Conservation (phyloP, 192 early-diverging fungal genomes). For the Jimgerdemannia lactiflua region DNA sequence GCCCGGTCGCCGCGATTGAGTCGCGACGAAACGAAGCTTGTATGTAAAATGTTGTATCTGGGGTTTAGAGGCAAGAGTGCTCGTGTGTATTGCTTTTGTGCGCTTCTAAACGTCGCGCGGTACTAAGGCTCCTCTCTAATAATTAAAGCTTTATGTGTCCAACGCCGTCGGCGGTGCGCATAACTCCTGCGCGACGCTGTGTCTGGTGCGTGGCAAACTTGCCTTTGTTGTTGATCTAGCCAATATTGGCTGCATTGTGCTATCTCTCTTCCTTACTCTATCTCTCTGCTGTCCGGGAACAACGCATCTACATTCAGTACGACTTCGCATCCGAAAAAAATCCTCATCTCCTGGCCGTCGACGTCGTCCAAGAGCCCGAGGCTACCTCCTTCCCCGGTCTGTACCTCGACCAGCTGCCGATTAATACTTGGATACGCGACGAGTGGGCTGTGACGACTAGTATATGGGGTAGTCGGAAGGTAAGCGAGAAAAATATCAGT, state of each 20-base stretch:
- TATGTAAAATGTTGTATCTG: constrained; percentile 4
- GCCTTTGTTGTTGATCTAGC: too few relatives aligned
- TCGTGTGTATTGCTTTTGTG: too few relatives aligned
- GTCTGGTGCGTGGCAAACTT: constrained; percentile 25
- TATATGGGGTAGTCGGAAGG: constrained; percentile 25
- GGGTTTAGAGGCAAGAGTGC: too few relatives aligned
- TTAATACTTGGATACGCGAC: constrained; percentile 18
- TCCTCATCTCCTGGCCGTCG: constrained; percentile 19
- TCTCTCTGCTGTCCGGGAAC: constrained; percentile 11
- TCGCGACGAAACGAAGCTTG: constrained; percentile 38
- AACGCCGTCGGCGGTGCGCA: constrained; percentile 69
- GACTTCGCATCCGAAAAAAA: neutral
- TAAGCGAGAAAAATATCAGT: constrained; percentile 2
- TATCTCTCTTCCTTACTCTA: neutral
- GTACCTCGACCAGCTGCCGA: constrained; percentile 56
- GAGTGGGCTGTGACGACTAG: constrained; percentile 16
- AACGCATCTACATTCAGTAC: constrained; percentile 12
- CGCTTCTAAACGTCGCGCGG: too few relatives aligned
- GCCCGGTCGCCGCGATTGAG: constrained; percentile 63
- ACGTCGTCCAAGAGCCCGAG: constrained; percentile 32
- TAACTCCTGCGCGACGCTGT: constrained; percentile 50
- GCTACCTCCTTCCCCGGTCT: constrained; percentile 61
- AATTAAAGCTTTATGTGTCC: constrained; percentile 53
- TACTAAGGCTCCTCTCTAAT: too few relatives aligned
- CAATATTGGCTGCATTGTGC: neutral